Conservation (phyloP, 1,284 basidiomycete genomes). For the Chiua sp. region DNA sequence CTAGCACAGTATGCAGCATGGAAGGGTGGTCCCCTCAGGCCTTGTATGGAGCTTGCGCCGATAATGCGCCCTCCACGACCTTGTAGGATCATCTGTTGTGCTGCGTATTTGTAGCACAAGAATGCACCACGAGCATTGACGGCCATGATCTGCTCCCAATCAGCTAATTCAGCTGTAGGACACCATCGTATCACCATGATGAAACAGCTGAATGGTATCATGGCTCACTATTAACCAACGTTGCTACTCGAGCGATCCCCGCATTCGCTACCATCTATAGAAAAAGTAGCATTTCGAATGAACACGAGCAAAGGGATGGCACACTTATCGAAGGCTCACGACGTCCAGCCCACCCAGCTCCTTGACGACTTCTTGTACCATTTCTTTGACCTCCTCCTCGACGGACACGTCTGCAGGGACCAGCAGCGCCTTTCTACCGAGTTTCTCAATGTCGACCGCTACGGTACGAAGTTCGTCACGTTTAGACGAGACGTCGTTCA, state of each 20-base stretch:
- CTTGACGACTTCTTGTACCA: slow-evolving; percentile 2
- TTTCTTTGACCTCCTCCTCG: slow-evolving; percentile 9
- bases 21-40: slow-evolving; percentile 14
- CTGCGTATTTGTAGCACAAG: slow-evolving; percentile 41
- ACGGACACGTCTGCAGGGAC: slow-evolving; percentile 9
- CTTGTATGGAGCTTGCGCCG: slow-evolving; percentile 29
- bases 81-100: slow-evolving; percentile 40
- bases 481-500: slow-evolving; percentile 19
- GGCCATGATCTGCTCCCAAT: slow-evolving; percentile 29
- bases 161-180: slow-evolving; percentile 20
- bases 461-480: slow-evolving; percentile 5
- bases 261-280: slow-evolving; percentile 17
- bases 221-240: slow-evolving; percentile 9
- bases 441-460: slow-evolving; percentile 6
- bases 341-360: slow-evolving; percentile 12
- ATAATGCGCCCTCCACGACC: slow-evolving; percentile 43
- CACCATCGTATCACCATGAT: not conserved
- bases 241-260: not conserved
- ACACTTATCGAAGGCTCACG: slow-evolving; percentile 1
- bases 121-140: slow-evolving; percentile 36
- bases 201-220: not conserved
- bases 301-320: not conserved
- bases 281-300: not conserved
- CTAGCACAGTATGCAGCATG: slow-evolving; percentile 25
- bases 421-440: slow-evolving; percentile 4